A percentile compares a stretch with the other conserved stretches of the same genome.
phyloP scores from a whole-genome alignment of 345 rosid genomes.

The Raphanus raphanistrum region DNA sequence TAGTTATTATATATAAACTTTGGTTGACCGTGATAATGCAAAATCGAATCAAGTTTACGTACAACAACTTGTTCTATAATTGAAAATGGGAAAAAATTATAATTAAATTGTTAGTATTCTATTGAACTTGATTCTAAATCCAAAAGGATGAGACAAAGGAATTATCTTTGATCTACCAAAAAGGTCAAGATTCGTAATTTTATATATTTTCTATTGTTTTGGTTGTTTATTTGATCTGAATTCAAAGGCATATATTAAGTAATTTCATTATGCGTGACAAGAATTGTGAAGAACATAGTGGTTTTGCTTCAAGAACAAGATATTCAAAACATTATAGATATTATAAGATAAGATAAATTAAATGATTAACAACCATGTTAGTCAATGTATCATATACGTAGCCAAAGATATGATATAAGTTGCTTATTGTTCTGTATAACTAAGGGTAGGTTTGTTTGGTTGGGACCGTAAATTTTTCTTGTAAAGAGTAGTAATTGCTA shows the following conservation, averaged over 20 bases:
- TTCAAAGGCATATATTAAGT: slow-evolving; percentile 20
- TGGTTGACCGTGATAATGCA: slow-evolving; percentile 31
- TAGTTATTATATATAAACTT: slow-evolving; percentile 9
- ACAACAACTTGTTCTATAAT: slow-evolving; percentile 35
- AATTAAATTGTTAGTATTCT: slow-evolving; percentile 16
- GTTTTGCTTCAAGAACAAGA: slow-evolving; percentile 6
- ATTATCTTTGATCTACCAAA: slow-evolving; percentile 37
- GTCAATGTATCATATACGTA: slow-evolving; percentile 27
- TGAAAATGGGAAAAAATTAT: not conserved
- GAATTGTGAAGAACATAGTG: not conserved
- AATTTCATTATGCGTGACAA: slow-evolving; percentile 20
- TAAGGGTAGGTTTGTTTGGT: slow-evolving; percentile 30
- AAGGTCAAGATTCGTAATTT: slow-evolving; percentile 27
- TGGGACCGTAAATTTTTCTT: slow-evolving; percentile 19
- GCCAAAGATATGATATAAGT: slow-evolving; percentile 17
- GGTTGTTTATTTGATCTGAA: slow-evolving; percentile 5
- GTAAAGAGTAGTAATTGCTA: not conserved
- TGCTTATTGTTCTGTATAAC: slow-evolving; percentile 35
- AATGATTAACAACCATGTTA: slow-evolving; percentile 15
- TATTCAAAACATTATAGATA: slow-evolving; percentile 1
- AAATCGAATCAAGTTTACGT: slow-evolving; percentile 33
- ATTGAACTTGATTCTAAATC: slow-evolving; percentile 30
- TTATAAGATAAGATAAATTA: slow-evolving; percentile 1
- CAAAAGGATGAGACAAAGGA: slow-evolving; percentile 42
- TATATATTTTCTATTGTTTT: slow-evolving; percentile 15